Evolutionary conservation across 148 eudicot genomes (phyloP).

Genomic region (Cornus florida): DNA sequence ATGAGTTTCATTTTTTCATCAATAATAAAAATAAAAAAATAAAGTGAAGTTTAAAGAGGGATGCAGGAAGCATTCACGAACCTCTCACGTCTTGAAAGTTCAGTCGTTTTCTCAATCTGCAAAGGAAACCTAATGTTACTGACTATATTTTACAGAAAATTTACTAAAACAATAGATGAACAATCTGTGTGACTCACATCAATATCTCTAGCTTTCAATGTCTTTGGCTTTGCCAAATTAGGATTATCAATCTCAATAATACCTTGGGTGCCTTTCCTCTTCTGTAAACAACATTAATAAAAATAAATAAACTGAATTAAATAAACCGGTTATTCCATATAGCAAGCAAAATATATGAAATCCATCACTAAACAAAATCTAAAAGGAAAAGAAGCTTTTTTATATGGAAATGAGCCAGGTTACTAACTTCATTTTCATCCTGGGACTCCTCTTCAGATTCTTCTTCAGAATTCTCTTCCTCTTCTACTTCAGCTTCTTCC

Average conservation of each 20-base stretch:
- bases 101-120: slow-evolving; percentile 85
- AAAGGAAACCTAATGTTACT: slow-evolving; percentile 8
- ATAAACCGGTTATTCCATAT: background rate
- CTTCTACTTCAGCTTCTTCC: slow-evolving; percentile 30
- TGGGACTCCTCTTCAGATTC: slow-evolving; percentile 76
- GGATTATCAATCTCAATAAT: slow-evolving; percentile 89
- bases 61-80: slow-evolving; percentile 27
- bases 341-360: background rate
- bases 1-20: background rate
- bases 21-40: too few relatives aligned
- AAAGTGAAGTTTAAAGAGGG: background rate
- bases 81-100: slow-evolving; percentile 97
- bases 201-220: slow-evolving; percentile 72
- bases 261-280: slow-evolving; percentile 78
- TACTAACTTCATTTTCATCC: slow-evolving; percentile 49
- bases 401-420: background rate
- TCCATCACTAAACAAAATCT: background rate
- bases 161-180: background rate
- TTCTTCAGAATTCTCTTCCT: slow-evolving; percentile 61
- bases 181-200: slow-evolving; percentile 57
- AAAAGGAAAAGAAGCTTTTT: background rate
- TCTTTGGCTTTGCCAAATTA: slow-evolving; percentile 79
- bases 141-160: background rate
- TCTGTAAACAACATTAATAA: slow-evolving; percentile 39
- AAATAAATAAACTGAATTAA: slow-evolving; percentile 8